phyloP scores from a whole-genome alignment of 208 protist species.

The Leptomonas seymouri region DNA sequence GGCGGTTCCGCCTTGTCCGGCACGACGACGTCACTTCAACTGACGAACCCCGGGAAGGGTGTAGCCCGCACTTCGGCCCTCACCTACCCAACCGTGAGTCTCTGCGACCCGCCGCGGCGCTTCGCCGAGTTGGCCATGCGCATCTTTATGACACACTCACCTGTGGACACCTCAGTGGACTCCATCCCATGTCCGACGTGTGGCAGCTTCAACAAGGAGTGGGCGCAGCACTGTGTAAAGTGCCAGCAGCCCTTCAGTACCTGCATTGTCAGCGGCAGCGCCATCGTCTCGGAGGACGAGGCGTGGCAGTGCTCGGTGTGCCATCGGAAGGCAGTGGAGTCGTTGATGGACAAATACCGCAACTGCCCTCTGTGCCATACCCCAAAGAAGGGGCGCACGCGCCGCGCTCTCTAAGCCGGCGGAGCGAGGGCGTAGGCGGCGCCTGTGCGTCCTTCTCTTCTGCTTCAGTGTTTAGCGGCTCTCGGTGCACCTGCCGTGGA shows the following conservation, averaged over 20 bases:
- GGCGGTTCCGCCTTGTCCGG: conserved; percentile 57
- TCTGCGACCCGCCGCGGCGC: conserved; percentile 63
- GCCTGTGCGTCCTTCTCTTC: no score
- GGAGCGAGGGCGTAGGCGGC: no score
- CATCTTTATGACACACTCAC: conserved; percentile 92
- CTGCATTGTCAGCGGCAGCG: conserved; percentile 89
- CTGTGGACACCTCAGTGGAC: conserved; percentile 79
- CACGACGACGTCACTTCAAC: conserved; percentile 76
- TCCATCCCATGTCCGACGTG: conserved; percentile 84
- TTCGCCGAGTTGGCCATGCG: conserved; percentile 92
- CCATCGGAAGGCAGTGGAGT: conserved; percentile 82
- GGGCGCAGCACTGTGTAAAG: conserved; percentile 75
- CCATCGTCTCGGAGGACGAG: conserved; percentile 66
- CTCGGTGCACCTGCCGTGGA: no score
- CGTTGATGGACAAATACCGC: conserved; percentile 63
- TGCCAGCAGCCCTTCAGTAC: conserved; percentile 86
- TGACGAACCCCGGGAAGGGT: conserved; percentile 79
- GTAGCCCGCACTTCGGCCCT: conserved; percentile 30
- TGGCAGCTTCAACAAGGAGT: conserved; percentile 90
- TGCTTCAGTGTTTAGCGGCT: no score
- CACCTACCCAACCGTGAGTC: conserved; percentile 80
- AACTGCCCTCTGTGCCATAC: conserved; percentile 95
- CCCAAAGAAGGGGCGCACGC: conserved; percentile 55
- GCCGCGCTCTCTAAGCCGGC: conserved; percentile 25
- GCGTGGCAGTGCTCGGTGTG: conserved; percentile 86